Evolutionary conservation across 2,329 filamentous ascomycete genomes (phyloP).

Genomic region (Fusarium mangiferae): DNA sequence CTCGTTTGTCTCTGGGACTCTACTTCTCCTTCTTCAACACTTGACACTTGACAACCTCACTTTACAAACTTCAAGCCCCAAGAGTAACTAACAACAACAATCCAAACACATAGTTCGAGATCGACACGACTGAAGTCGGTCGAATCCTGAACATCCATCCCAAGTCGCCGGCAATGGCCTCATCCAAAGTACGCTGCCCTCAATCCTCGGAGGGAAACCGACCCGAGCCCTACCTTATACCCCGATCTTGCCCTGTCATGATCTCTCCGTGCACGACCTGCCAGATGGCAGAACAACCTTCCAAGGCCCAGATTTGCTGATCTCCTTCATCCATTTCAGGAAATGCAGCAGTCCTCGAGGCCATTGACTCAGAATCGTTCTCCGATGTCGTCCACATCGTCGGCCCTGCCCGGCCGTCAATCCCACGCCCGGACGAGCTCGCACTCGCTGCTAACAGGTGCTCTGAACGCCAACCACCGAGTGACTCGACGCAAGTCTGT

Average conservation of each 20-base stretch:
- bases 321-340: conserved; percentile 56
- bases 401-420: conserved; percentile 68
- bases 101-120: conserved; percentile 42
- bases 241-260: conserved; percentile 36
- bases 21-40: conserved; percentile 41
- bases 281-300: conserved; percentile 46
- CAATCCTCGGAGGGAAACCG: conserved; percentile 35
- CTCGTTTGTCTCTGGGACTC: conserved; percentile 46
- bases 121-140: conserved; percentile 48
- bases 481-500: conserved; percentile 95
- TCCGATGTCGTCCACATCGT: conserved; percentile 67
- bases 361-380: conserved; percentile 73
- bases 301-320: conserved; percentile 51
- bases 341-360: conserved; percentile 73
- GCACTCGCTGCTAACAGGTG: conserved; percentile 80
- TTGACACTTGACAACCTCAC: conserved; percentile 29
- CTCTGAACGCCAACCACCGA: conserved; percentile 83
- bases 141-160: conserved; percentile 47
- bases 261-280: conserved; percentile 40
- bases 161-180: conserved; percentile 65
- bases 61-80: conserved; percentile 16
- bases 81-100: conserved; percentile 37
- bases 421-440: conserved; percentile 80
- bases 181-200: conserved; percentile 65
- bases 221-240: conserved; percentile 30